A percentile compares a stretch with the other conserved stretches of the same genome.
phyloP scores from a whole-genome alignment of 2,329 filamentous ascomycete species.

The Pyrenophora tritici-repentis region DNA sequence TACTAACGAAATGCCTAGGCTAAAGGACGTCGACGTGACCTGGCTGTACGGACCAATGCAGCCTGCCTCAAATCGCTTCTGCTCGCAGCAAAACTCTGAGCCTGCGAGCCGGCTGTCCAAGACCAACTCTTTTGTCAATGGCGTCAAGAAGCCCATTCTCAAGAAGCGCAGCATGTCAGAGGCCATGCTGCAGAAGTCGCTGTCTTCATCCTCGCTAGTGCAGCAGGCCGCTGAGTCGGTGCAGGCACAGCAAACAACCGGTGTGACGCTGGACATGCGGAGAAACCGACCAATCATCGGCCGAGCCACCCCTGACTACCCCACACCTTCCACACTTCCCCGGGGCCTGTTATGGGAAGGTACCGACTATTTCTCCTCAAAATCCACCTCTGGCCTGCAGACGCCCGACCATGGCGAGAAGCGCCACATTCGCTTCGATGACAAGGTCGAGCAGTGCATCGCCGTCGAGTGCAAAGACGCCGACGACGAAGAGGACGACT shows the following conservation, averaged over 20 bases:
- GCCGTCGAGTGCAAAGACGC: conserved; percentile 86
- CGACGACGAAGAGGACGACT: conserved; percentile 65
- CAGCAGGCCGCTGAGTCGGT: conserved; percentile 88
- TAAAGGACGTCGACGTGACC: conserved; percentile 96
- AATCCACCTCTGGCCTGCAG: conserved; percentile 71
- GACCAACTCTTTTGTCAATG: conserved; percentile 67
- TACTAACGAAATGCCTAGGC: conserved; percentile 61
- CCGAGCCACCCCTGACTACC: conserved; percentile 71
- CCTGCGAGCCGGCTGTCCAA: conserved; percentile 62
- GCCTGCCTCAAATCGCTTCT: conserved; percentile 64
- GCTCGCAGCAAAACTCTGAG: conserved; percentile 55
- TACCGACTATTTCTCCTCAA: conserved; percentile 68
- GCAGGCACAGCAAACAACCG: conserved; percentile 76
- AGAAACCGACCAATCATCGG: conserved; percentile 62
- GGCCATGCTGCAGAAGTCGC: conserved; percentile 85
- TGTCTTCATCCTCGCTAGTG: conserved; percentile 85
- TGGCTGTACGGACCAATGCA: conserved; percentile 96
- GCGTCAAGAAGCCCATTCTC: conserved; percentile 82
- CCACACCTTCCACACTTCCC: conserved; percentile 67
- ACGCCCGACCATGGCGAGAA: conserved; percentile 67
- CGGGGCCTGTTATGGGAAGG: conserved; percentile 65
- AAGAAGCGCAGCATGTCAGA: conserved; percentile 98
- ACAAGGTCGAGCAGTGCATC: conserved; percentile 94
- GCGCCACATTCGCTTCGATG: conserved; percentile 94
- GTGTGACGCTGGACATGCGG: conserved; percentile 49